Conservation (phyloP, 2,329 filamentous ascomycete species). For the Aspergillus ochraceoroseus region DNA sequence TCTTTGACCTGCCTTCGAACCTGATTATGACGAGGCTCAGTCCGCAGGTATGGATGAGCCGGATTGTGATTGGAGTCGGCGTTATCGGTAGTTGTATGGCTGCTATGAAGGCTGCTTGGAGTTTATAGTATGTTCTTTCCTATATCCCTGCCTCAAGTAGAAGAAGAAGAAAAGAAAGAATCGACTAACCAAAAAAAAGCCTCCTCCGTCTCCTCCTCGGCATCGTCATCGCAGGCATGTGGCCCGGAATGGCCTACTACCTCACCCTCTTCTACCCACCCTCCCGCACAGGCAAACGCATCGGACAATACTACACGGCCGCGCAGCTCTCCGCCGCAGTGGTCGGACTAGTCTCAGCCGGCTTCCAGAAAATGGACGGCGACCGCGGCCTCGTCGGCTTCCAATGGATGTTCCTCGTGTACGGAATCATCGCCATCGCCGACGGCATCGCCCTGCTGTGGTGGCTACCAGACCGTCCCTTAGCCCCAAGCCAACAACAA, state of each 20-base stretch:
- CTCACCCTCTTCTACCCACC: conserved; percentile 88
- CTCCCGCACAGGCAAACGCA: conserved; percentile 76
- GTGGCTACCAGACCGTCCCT: conserved; percentile 84
- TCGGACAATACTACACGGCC: conserved; percentile 85
- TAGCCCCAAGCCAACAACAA: conserved; percentile 53
- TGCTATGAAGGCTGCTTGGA: conserved; percentile 76
- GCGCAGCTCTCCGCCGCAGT: conserved; percentile 84
- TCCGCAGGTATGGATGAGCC: conserved; percentile 84
- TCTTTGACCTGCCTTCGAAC: conserved; percentile 86
- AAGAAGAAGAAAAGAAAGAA: neutral
- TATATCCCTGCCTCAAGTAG: neutral
- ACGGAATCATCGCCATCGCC: conserved; percentile 68
- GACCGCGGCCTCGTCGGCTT: conserved; percentile 65
- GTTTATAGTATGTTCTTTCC: conserved; percentile 60
- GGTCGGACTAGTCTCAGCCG: conserved; percentile 81
- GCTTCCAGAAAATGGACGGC: conserved; percentile 88
- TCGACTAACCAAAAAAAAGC: conserved; percentile 16
- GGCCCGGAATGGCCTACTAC: conserved; percentile 93
- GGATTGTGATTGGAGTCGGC: conserved; percentile 83
- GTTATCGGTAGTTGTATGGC: conserved; percentile 79
- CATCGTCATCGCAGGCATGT: conserved; percentile 86
- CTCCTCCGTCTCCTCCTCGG: conserved; percentile 80
- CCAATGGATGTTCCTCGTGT: conserved; percentile 75
- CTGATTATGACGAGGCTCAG: conserved; percentile 80
- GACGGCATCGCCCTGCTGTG: conserved; percentile 71